Evolutionary conservation across 208 protist species (phyloP), one percentile per base, ranked within the genome.

Genomic region (Wallacemonas sp.): DNA sequence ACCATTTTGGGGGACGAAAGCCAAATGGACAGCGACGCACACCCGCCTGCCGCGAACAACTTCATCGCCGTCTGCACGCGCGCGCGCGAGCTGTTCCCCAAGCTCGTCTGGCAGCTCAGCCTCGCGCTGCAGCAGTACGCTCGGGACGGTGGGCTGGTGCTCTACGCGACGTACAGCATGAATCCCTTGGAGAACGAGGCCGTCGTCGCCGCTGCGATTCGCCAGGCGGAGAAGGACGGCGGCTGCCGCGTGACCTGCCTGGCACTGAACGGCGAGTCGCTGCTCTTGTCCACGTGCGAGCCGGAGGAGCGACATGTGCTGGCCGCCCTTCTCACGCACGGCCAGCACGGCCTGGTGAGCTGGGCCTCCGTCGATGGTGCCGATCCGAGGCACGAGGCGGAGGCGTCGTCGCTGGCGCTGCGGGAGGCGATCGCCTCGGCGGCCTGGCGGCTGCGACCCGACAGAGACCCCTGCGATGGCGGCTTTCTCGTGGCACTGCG

Each of bases 121-220:
- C 45, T 65, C 10, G 81, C 86, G 14, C 61, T 86, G 28, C 49
- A 61, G 57, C 61, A 67, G 39, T 72, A 67, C 33, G 72, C 65
- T 14, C 12, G 16, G 3, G 22, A 57, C 22, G 67, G 68, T 29
- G 94, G 94, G 8, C 73, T 80, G 29, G 81, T 98, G 33, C 75
- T 98, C 28, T 98, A 98, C 74, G 92, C 88, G 8, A 98, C 96
- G 18, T 94, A 93, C 61, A 95, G 87, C 39, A 74, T 98, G 72
- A 98, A 98, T 67, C 96, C 97, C 16, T 59, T 98, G 7, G 96
- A 98, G 79, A 92, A 98, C 67, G 96, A 98, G 72, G 95, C 93
- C 7, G 95, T 98, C 25, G 88, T 98, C 4, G 87, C 79, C 36
- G 79, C 84, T 20, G 81, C 83, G 4, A 72, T 95, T 20, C 74